Percentiles rank a stretch among this genome's conserved stretches.
Conservation (phyloP, 2,329 filamentous ascomycete genomes). For the Zasmidium angulare region DNA sequence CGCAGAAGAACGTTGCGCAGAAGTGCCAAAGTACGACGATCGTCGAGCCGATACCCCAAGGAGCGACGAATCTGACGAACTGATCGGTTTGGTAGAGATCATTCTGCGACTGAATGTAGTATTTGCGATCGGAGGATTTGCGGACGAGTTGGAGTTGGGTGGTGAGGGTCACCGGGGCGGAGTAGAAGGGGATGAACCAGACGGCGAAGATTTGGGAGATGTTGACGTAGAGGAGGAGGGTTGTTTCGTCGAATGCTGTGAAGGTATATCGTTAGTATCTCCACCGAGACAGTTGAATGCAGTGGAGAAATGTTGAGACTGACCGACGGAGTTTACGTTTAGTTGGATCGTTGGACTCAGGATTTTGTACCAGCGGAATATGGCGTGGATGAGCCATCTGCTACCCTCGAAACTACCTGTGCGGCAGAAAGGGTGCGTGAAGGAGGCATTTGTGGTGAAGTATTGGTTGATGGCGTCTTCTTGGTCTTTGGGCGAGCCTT, state of each 20-base stretch:
- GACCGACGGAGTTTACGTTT: constrained; percentile 61
- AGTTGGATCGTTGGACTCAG: constrained; percentile 72
- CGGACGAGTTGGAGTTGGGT: constrained; percentile 33
- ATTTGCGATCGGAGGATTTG: constrained; percentile 43
- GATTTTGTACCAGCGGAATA: constrained; percentile 84
- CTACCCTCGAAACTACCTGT: constrained; percentile 63
- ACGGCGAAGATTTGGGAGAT: constrained; percentile 74
- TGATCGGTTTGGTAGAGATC: constrained; percentile 80
- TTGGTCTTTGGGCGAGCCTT: constrained; percentile 67
- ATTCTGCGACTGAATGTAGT: constrained; percentile 74
- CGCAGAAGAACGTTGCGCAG: constrained; percentile 63
- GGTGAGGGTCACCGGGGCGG: constrained; percentile 46
- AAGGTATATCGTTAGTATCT: neutral
- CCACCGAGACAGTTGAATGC: neutral
- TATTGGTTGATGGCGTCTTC: constrained; percentile 65
- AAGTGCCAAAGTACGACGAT: constrained; percentile 64
- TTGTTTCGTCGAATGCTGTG: constrained; percentile 66
- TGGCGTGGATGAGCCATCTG: constrained; percentile 63
- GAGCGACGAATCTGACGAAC: constrained; percentile 69
- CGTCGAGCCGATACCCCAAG: constrained; percentile 48
- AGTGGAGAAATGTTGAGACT: neutral
- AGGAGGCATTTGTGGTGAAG: constrained; percentile 70
- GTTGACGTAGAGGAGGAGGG: constrained; percentile 69
- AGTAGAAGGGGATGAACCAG: constrained; percentile 75
- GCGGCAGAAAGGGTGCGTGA: constrained; percentile 76